A percentile compares a stretch with the other conserved stretches of the same genome.
Conservation (phyloP, 768 basidiomycete genomes). For the Trichaptum fuscoviolaceum region DNA sequence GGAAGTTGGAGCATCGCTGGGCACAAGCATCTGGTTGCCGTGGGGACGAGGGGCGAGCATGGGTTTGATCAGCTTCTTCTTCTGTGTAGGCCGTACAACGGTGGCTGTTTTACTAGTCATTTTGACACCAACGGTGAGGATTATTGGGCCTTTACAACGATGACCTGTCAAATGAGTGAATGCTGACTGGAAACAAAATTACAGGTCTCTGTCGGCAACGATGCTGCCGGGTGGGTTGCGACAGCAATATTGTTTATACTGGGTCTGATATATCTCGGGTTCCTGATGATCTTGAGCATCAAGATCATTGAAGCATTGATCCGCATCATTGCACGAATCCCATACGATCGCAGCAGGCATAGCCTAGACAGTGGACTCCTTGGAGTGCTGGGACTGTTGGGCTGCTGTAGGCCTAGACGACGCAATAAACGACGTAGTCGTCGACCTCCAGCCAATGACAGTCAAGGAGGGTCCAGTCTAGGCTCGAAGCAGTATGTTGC, state of each 20-base stretch:
- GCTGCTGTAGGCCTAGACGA: constrained; percentile 55
- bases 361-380: constrained; percentile 82
- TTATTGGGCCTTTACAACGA: constrained; percentile 8
- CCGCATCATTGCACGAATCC: constrained; percentile 68
- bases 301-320: constrained; percentile 83
- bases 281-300: constrained; percentile 73
- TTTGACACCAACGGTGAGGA: constrained; percentile 77
- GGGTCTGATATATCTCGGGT: constrained; percentile 76
- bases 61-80: constrained; percentile 92
- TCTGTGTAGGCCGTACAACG: constrained; percentile 87
- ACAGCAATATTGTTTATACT: constrained; percentile 88
- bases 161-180: constrained; percentile 8
- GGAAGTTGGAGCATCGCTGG: constrained; percentile 81
- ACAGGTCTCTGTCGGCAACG: constrained; percentile 78
- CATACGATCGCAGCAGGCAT: constrained; percentile 80
- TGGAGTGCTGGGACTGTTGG: constrained; percentile 71
- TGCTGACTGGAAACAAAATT: constrained; percentile 14
- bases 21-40: constrained; percentile 91
- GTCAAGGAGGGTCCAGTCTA: constrained; percentile 16
- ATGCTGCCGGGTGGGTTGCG: constrained; percentile 87
- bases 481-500: constrained; percentile 13
- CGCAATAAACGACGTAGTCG: constrained; percentile 26
- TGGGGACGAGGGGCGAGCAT: constrained; percentile 97
- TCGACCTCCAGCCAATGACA: constrained; percentile 20
- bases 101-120: constrained; percentile 89